A percentile compares a stretch with the other conserved stretches of the same genome.
Conservation (phyloP, 257 asterid species). For the Coffea canephora region DNA sequence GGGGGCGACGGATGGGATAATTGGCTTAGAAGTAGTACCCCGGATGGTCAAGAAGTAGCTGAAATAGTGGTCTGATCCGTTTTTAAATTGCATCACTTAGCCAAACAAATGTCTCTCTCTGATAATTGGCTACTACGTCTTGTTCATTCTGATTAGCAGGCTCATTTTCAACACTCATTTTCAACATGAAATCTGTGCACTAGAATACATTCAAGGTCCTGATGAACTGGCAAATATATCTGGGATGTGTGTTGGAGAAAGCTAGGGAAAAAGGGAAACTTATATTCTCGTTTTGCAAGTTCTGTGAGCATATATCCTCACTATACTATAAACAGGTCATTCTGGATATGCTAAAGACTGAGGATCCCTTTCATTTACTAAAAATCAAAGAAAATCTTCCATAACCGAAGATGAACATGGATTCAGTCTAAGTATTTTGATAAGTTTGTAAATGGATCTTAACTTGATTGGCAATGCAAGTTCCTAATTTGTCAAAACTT, state of each 20-base stretch:
- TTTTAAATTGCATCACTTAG: not conserved
- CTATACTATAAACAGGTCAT: too few relatives aligned
- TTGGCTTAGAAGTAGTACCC: not conserved
- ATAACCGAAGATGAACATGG: not conserved
- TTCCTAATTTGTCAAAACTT: not conserved
- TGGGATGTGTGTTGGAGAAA: not conserved
- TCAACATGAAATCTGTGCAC: not conserved
- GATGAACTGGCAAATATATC: not conserved
- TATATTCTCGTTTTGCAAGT: not conserved
- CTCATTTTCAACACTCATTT: not conserved
- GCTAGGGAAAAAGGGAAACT: not conserved
- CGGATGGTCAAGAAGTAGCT: not conserved
- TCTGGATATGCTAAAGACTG: too few relatives aligned
- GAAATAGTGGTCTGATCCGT: not conserved
- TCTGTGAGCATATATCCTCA: not conserved
- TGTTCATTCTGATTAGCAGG: not conserved
- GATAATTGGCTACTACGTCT: not conserved
- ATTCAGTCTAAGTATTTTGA: not conserved
- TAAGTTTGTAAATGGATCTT: not conserved
- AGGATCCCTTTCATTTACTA: not conserved
- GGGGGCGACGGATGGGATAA: not conserved
- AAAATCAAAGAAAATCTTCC: not conserved
- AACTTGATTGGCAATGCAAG: not conserved
- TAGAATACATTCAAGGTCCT: not conserved
- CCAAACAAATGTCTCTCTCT: not conserved